Evolutionary conservation across 2,329 filamentous ascomycete genomes (phyloP).

Genomic region (Penicillium sp.): DNA sequence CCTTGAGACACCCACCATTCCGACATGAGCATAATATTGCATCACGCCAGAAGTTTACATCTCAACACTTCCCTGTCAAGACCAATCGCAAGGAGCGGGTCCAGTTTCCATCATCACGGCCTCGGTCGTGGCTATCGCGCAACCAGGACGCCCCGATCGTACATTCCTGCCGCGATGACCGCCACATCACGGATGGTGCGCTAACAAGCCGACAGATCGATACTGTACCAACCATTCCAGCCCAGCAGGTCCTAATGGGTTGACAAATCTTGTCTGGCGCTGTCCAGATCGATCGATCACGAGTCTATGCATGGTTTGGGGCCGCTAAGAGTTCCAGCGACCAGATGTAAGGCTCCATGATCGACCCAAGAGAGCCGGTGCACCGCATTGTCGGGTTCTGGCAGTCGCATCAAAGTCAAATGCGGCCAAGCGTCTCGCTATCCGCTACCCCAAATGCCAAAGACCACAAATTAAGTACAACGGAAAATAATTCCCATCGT

Average conservation of each 20-base stretch:
- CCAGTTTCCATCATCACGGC: background rate
- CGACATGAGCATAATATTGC: slow-evolving; percentile 3
- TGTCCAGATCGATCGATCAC: slow-evolving; percentile 8
- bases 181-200: slow-evolving; percentile 5
- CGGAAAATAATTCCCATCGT: slow-evolving; percentile 7
- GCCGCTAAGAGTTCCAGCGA: slow-evolving; percentile 1
- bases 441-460: background rate
- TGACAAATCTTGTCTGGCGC: slow-evolving; percentile 1
- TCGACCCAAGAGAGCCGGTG: slow-evolving; percentile 22
- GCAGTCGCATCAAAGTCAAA: slow-evolving; percentile 13
- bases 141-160: background rate
- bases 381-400: slow-evolving; percentile 31
- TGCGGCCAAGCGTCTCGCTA: slow-evolving; percentile 8
- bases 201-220: slow-evolving; percentile 6
- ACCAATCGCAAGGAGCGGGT: background rate
- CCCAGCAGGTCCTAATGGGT: background rate
- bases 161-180: background rate
- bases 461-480: background rate
- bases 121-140: background rate
- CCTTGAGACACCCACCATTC: slow-evolving; percentile 1
- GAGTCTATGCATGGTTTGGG: background rate
- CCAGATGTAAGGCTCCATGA: slow-evolving; percentile 11
- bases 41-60: background rate
- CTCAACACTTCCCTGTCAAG: background rate
- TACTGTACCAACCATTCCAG: background rate